Base-by-base conservation (phyloP, 495 filamentous ascomycete genomes). In the Penicillium turbatum region DNA sequence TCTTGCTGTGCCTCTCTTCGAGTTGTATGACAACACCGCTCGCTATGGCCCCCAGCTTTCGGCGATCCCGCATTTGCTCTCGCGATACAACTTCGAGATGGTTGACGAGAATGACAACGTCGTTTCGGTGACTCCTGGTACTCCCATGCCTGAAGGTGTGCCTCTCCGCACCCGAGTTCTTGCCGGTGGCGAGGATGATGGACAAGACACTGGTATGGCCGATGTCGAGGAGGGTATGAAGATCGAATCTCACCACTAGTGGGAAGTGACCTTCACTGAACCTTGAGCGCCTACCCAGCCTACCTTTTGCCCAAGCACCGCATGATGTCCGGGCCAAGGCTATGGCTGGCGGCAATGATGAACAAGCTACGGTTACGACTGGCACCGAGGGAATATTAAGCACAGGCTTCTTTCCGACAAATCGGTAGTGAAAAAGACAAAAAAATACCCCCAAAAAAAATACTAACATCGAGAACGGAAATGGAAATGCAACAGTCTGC, bases 71-170 rank as follows among this genome's bases (percentile, higher is more conserved):
- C 95, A 97, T 63, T 73, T 96, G 1, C 82, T 98, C 12, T 95
- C 89, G 51, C 78, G 92, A 42, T 97, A 96, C 67, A 93, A 95
- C 71, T 98, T 97, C 64, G 95, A 98, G 65, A 97, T 95, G 65
- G 87, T 97, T n/a, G 89, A 98, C 65, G 93, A 98, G 75, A 80
- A 87, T 45, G 92, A 91, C 51, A 84, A 95, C 51, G 87, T 95
- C 4, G 86, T 89, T 16, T 89, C 92, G 9, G 79, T 85, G 30
- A 98, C 93, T 0, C 95, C 93, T 1, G 92, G 91, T 2, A 67
- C 66, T 1, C 65, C 71, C 1, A 42, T 63, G 47, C 38, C 58
- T 0, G 76, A 76, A 19, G 75, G 79, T 16, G 79, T 81, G 41
- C 60, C 71, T 7, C 75, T 73, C 2, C 83, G 84, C 70, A 84